phyloP scores from a whole-genome alignment of 2,329 filamentous ascomycete species.

The Pleurostoma richardsiae region DNA sequence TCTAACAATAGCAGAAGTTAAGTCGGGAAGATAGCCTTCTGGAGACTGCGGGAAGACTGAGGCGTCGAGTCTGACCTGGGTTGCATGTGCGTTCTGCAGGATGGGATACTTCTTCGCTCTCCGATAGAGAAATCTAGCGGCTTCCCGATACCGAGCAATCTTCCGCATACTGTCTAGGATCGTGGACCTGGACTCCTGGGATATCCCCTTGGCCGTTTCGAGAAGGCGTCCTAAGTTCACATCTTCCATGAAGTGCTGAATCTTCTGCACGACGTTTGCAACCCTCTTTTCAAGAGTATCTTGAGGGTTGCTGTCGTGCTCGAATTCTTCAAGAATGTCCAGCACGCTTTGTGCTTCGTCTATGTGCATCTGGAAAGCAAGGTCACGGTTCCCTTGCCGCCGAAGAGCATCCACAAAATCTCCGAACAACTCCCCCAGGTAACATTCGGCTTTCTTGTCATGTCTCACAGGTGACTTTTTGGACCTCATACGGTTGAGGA shows the following conservation, averaged over 20 bases:
- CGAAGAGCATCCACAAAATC: slow-evolving; percentile 1
- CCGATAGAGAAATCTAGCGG: slow-evolving; percentile 23
- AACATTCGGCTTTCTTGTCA: neutral
- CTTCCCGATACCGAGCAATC: slow-evolving; percentile 29
- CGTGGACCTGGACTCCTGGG: neutral
- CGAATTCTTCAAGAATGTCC: neutral
- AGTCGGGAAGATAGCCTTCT: neutral
- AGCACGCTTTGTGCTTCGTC: neutral
- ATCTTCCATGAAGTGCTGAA: neutral
- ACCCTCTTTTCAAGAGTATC: neutral
- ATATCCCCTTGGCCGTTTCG: neutral
- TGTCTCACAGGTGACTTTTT: neutral
- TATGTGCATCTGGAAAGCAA: neutral
- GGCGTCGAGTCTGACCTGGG: slow-evolving; percentile 19
- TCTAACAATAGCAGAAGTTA: slow-evolving; percentile 2
- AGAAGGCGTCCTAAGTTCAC: slow-evolving; percentile 1
- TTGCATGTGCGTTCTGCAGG: slow-evolving; percentile 19
- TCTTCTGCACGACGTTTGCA: neutral
- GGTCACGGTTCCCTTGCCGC: neutral
- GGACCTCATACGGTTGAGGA: slow-evolving; percentile 1
- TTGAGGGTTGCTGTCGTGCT: neutral
- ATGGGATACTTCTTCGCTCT: slow-evolving; percentile 21
- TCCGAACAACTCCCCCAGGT: neutral
- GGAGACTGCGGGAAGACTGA: slow-evolving; percentile 15
- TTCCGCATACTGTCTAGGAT: slow-evolving; percentile 19